These are phyloP conservation scores for Nakataea oryzae DNA, from an alignment of 2,329 filamentous ascomycete genomes.

Conservation along the genomic window DNA sequence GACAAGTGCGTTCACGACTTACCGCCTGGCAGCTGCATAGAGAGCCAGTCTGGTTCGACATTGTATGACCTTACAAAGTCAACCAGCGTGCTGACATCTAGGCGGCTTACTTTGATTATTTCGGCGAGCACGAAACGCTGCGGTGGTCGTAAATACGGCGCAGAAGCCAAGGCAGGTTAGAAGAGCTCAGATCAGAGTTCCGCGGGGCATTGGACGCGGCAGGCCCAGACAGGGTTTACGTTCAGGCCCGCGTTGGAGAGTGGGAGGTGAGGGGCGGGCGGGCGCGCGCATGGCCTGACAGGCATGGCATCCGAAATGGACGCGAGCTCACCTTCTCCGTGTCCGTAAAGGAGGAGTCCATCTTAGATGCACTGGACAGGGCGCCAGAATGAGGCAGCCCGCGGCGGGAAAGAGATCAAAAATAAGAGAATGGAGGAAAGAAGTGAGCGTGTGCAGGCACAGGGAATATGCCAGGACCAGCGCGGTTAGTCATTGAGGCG, in stretches of 20 bases:
- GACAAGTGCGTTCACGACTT: conserved; percentile 4
- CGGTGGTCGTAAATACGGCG: not conserved
- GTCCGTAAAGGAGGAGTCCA: conserved; percentile 37
- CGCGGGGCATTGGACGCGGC: not conserved
- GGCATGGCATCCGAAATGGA: conserved; percentile 5
- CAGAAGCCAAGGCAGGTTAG: not conserved
- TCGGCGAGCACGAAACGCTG: conserved; percentile 46
- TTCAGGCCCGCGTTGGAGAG: conserved; percentile 8
- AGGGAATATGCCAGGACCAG: conserved; percentile 15
- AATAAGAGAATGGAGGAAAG: conserved; percentile 10
- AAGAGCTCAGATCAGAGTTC: not conserved
- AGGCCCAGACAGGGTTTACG: not conserved
- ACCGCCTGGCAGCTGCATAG: conserved; percentile 25
- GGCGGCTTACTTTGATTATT: conserved; percentile 44
- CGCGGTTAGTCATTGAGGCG: conserved; percentile 22
- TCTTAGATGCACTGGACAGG: conserved; percentile 15
- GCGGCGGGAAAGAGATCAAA: conserved; percentile 11
- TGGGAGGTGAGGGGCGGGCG: not conserved
- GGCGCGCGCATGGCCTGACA: conserved; percentile 1
- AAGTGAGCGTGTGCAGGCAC: conserved; percentile 13
- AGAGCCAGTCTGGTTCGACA: conserved; percentile 21
- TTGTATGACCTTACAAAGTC: conserved; percentile 30
- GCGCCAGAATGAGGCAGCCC: conserved; percentile 4
- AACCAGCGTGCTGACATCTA: conserved; percentile 34
- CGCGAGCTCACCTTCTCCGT: conserved; percentile 35